Conservation (phyloP, 1,139 yeast species). For the Yamadazyma pseudoaaseri region DNA sequence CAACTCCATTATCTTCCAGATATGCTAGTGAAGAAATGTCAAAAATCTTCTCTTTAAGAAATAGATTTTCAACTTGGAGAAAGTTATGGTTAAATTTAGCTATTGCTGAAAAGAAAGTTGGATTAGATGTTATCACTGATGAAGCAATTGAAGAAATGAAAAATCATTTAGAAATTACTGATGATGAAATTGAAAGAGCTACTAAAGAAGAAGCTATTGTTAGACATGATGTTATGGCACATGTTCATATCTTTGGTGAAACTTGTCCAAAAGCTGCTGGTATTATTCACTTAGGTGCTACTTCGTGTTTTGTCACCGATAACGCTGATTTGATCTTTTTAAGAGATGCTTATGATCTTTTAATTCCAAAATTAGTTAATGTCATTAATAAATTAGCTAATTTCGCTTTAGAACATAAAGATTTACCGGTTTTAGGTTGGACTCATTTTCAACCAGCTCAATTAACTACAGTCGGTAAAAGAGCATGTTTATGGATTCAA, state of each 20-base stretch:
- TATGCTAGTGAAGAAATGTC: constrained; percentile 99
- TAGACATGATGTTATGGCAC: constrained; percentile 99
- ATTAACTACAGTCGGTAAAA: constrained; percentile 96
- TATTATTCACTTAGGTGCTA: constrained; percentile 96
- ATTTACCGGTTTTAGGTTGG: constrained; percentile 97
- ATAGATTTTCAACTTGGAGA: constrained; percentile 98
- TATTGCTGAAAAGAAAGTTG: constrained; percentile 90
- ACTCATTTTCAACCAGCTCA: constrained; percentile 99
- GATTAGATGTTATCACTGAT: constrained; percentile 78
- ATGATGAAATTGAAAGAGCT: constrained; percentile 88
- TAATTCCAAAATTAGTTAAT: constrained; percentile 92
- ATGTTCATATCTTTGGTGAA: constrained; percentile 91
- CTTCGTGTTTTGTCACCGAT: constrained; percentile 96
- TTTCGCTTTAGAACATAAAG: constrained; percentile 90
- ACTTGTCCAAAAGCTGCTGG: constrained; percentile 97
- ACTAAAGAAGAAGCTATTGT: constrained; percentile 94
- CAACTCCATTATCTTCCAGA: constrained; percentile 93
- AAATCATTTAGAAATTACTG: constrained; percentile 75
- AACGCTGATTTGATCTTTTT: constrained; percentile 96
- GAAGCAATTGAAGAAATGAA: constrained; percentile 90
- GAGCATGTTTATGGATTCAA: constrained; percentile 97
- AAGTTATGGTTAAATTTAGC: constrained; percentile 95
- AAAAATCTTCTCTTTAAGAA: constrained; percentile 83
- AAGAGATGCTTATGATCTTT: constrained; percentile 90
- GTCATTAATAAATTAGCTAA: constrained; percentile 87